Conservation (phyloP, 495 filamentous ascomycete genomes). For the Penicillium antarcticum region DNA sequence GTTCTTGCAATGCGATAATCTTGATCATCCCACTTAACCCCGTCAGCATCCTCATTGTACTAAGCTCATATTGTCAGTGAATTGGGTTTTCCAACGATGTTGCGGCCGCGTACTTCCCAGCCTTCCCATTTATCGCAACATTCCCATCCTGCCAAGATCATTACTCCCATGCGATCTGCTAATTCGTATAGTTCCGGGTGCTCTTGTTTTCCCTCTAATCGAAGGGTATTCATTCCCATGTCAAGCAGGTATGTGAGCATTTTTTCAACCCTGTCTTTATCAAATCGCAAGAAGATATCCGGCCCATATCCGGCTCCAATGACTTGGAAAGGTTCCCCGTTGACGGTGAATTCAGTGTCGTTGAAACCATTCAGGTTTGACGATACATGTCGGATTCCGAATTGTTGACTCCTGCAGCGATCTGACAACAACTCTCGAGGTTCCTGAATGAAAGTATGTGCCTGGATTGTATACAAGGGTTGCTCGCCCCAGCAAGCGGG, state of each 20-base stretch:
- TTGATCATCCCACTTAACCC: constrained; percentile 43
- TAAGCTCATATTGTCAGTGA: constrained; percentile 4
- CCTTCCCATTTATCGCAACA: constrained; percentile 70
- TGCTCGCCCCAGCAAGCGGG: constrained; percentile 73
- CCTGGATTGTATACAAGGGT: constrained; percentile 58
- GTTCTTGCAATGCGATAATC: constrained; percentile 54
- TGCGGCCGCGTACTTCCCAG: constrained; percentile 38
- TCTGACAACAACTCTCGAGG: constrained; percentile 39
- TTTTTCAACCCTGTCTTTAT: constrained; percentile 33
- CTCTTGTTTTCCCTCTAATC: constrained; percentile 64
- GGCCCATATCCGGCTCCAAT: constrained; percentile 58
- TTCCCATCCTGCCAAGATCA: constrained; percentile 64
- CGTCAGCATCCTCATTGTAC: constrained; percentile 54
- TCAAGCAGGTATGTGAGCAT: constrained; percentile 53
- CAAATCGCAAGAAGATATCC: constrained; percentile 61
- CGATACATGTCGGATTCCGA: constrained; percentile 56
- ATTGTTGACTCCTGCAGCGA: constrained; percentile 24
- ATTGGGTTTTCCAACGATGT: not conserved
- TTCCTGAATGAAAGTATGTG: constrained; percentile 33
- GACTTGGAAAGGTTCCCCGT: constrained; percentile 55
- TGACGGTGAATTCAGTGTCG: constrained; percentile 55
- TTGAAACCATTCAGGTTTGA: constrained; percentile 49
- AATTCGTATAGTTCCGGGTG: constrained; percentile 57
- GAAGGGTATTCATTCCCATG: constrained; percentile 60
- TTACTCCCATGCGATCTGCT: constrained; percentile 56